Percentiles rank a stretch among this genome's conserved stretches.
phyloP scores from a whole-genome alignment of 208 protist genomes.

The Herpetomonas tarakana region DNA sequence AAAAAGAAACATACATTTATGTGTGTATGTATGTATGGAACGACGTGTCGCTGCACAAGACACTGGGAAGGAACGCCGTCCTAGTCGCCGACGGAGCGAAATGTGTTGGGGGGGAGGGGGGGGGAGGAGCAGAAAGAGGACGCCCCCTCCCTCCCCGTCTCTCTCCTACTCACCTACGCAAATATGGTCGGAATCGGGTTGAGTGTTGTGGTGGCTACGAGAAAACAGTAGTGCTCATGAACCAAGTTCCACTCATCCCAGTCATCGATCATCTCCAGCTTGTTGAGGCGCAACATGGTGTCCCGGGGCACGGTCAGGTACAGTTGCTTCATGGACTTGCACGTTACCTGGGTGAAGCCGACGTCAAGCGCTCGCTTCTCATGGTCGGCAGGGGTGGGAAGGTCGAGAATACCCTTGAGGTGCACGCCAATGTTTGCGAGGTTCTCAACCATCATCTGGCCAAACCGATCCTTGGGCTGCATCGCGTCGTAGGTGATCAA shows the following conservation, averaged over 20 bases:
- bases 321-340: constrained; percentile 70
- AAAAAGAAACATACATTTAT: too few species aligned
- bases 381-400: constrained; percentile 69
- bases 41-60: too few species aligned
- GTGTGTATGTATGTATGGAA: too few species aligned
- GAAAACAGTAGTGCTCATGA: constrained; percentile 91
- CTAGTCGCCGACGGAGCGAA: too few species aligned
- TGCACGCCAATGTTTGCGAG: constrained; percentile 53
- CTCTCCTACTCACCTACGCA: too few species aligned
- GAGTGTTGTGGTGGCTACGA: constrained; percentile 58
- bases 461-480: constrained; percentile 85
- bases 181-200: constrained; percentile 44
- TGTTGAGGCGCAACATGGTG: constrained; percentile 54
- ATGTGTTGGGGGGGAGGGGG: too few species aligned
- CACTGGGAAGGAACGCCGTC: too few species aligned
- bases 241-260: constrained; percentile 92
- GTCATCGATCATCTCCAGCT: constrained; percentile 90
- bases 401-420: constrained; percentile 67
- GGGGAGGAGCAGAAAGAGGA: too few species aligned
- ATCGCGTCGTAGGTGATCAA: constrained; percentile 88
- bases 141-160: too few species aligned
- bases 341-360: constrained; percentile 63
- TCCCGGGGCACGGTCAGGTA: constrained; percentile 77
- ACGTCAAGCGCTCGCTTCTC: constrained; percentile 60
- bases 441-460: constrained; percentile 85